Conservation (phyloP, 805 yeast species). For the Kurtzmaniella fragi region DNA sequence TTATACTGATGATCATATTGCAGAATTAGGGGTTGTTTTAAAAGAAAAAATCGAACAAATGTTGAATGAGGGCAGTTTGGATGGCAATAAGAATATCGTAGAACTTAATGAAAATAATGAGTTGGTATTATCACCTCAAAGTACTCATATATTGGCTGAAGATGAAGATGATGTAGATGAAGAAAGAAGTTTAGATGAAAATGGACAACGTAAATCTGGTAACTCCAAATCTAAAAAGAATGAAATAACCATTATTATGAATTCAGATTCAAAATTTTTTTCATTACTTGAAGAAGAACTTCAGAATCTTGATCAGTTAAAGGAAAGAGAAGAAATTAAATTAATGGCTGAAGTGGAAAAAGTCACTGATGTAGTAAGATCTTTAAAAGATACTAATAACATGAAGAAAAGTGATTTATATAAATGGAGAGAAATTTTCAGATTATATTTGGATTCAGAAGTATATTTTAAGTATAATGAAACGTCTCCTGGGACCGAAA, state of each 20-base stretch:
- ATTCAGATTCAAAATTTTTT: conserved; percentile 58
- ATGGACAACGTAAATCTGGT: conserved; percentile 4
- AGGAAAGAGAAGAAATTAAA: conserved; percentile 36
- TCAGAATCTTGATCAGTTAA: conserved; percentile 41
- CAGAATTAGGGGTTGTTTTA: conserved; percentile 23
- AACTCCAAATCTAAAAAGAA: conserved; percentile 12
- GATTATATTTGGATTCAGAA: conserved; percentile 59
- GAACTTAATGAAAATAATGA: conserved; percentile 3
- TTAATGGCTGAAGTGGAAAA: conserved; percentile 38
- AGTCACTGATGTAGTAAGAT: conserved; percentile 35
- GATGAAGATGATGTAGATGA: conserved; percentile 10
- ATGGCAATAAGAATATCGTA: background rate
- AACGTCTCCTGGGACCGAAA: conserved; percentile 35
- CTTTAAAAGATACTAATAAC: conserved; percentile 22
- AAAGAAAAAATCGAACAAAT: conserved; percentile 21
- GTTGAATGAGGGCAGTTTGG: conserved; percentile 12
- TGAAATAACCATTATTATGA: conserved; percentile 40
- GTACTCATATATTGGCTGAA: conserved; percentile 7
- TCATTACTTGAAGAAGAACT: conserved; percentile 53
- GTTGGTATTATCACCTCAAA: conserved; percentile 23
- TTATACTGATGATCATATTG: conserved; percentile 29
- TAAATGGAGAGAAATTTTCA: conserved; percentile 67
- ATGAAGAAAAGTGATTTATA: conserved; percentile 47
- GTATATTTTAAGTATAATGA: conserved; percentile 56
- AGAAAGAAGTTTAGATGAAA: conserved; percentile 3